A percentile compares a stretch with the other conserved stretches of the same genome.
These are phyloP conservation scores for Phytophthora cajani DNA, from an alignment of 352 stramenopile species.

Conservation along the genomic window DNA sequence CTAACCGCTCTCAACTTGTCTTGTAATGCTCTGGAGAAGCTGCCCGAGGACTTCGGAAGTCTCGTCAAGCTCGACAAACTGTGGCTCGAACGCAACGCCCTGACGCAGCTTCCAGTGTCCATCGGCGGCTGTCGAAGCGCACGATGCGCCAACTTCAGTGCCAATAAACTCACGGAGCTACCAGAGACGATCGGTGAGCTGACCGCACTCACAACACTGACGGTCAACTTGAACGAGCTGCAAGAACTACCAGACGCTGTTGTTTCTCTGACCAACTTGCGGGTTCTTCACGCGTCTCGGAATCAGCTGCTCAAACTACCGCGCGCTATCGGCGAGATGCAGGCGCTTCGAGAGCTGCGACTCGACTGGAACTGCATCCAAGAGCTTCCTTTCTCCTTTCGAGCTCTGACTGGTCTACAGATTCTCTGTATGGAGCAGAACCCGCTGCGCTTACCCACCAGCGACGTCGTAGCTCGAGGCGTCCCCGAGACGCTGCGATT, in stretches of 20 bases:
- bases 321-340: slow-evolving; percentile 56
- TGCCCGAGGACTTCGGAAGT: slow-evolving; percentile 53
- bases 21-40: slow-evolving; percentile 52
- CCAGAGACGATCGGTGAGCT: slow-evolving; percentile 53
- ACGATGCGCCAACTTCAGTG: slow-evolving; percentile 50
- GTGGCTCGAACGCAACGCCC: slow-evolving; percentile 60
- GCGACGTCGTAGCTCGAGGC: slow-evolving; percentile 58
- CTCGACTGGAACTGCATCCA: slow-evolving; percentile 73
- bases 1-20: slow-evolving; percentile 58
- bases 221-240: slow-evolving; percentile 65
- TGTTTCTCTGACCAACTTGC: slow-evolving; percentile 40
- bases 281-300: slow-evolving; percentile 50
- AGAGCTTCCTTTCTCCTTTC: slow-evolving; percentile 73
- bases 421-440: slow-evolving; percentile 71
- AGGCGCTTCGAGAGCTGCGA: slow-evolving; percentile 51
- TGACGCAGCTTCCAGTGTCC: slow-evolving; percentile 49
- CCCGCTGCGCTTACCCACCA: slow-evolving; percentile 52
- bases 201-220: slow-evolving; percentile 45
- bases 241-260: slow-evolving; percentile 51
- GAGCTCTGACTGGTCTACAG: slow-evolving; percentile 33
- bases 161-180: slow-evolving; percentile 46
- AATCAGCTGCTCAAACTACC: slow-evolving; percentile 56
- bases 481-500: slow-evolving; percentile 53
- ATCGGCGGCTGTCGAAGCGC: slow-evolving; percentile 46
- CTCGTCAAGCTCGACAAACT: slow-evolving; percentile 47